Base-by-base conservation (phyloP, 371 early-diverging fungal genomes). In the Syncephalis plumigaleata region DNA sequence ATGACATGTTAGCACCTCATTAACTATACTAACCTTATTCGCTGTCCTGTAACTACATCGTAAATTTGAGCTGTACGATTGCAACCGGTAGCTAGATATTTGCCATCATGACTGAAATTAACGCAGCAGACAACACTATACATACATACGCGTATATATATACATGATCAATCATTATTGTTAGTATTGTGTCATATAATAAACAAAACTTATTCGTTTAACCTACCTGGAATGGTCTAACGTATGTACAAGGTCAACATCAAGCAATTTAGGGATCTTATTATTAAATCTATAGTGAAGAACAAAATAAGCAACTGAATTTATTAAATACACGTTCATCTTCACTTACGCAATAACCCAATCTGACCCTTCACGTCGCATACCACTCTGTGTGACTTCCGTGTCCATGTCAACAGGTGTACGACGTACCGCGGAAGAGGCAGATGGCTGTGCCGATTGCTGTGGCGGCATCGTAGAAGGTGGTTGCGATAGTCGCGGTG, bases 111-210 rank as follows among this genome's bases (percentile, higher is more conserved):
- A 52, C 91, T 91, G 54, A 94, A 97, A 48, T 83, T 81, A 44
- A 95, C 94, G 61, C 93, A 97, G 65, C 97, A 97, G 4, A 95
- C 97, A 15, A 97, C 97, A 54, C 81, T 79, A 9, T 11, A 20
- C 11, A 43, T n/a, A 22, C 20, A 36, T 1, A 31, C 11, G 31
- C 4, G 4, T 31, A 4, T 7, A 31, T 31, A 31, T 45, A 43
- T 43, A 43, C 13, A 15, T 37, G 7, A 18, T 46, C 38, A 24
- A 44, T 39, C 13, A 51, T n/a, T 20, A 17, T 24, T 26, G n/a
- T 15, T 4, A 3, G 18, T 15, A 26, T 25, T 23, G 23, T 13
- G 37, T 22, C 39, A 22, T 21, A 18, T 37, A 37, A 36, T 2
- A 11, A n/a, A 21, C n/a, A 39, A 18, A 45, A 11, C 13, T n/a